Percentiles rank a stretch among this genome's conserved stretches.
Conservation (phyloP, 345 rosid genomes). For the Sapria himalayana region DNA sequence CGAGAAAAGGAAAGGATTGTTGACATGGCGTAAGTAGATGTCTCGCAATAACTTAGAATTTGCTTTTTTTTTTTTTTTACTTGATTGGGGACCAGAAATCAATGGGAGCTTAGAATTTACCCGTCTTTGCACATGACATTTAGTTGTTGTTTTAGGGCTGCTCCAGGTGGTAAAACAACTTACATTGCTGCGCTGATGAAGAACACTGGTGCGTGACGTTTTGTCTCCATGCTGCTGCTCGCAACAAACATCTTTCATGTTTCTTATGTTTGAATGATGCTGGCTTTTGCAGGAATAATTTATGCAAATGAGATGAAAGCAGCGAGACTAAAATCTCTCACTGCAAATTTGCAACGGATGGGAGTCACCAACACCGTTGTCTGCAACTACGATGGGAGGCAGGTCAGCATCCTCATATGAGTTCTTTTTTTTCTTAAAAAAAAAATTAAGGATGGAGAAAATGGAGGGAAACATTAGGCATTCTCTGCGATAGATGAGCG, state of each 20-base stretch:
- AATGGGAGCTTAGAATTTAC: too few relatives aligned
- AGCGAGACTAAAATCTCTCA: conserved; percentile 63
- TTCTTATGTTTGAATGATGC: conserved; percentile 6
- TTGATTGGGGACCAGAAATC: too few relatives aligned
- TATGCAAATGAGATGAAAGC: conserved; percentile 87
- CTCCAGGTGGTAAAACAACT: conserved; percentile 54
- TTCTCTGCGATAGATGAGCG: too few relatives aligned
- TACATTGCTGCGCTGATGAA: conserved; percentile 69
- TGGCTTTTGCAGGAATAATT: conserved; percentile 43
- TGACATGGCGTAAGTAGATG: conserved; percentile 79
- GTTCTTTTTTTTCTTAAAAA: neutral
- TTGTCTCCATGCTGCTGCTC: too few relatives aligned
- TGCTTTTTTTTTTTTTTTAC: too few relatives aligned
- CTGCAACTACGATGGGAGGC: conserved; percentile 89
- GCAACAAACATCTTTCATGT: too few relatives aligned
- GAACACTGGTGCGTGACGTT: conserved; percentile 51
- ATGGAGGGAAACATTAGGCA: too few relatives aligned
- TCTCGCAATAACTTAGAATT: too few relatives aligned
- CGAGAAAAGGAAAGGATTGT: conserved; percentile 73
- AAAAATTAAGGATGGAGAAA: too few relatives aligned
- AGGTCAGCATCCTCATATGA: conserved; percentile 29
- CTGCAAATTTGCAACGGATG: conserved; percentile 86
- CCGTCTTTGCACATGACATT: conserved; percentile 1
- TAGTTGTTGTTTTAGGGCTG: conserved; percentile 11
- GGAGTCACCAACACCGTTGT: conserved; percentile 86